phyloP scores from a whole-genome alignment of 2,329 filamentous ascomycete genomes.

The Xylogone sp. region DNA sequence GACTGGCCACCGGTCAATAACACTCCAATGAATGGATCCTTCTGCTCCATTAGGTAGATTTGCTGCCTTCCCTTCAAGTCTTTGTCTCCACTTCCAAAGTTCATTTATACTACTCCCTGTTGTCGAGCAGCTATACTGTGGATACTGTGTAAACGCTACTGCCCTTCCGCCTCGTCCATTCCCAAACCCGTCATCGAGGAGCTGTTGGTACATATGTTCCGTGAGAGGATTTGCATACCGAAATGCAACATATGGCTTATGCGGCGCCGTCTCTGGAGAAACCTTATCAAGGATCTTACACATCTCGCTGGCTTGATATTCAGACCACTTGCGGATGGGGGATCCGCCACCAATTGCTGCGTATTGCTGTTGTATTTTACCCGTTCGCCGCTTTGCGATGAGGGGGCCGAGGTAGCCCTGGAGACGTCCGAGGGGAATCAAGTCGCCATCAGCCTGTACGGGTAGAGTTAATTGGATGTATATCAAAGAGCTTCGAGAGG shows the following conservation, averaged over 20 bases:
- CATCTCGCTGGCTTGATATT: slow-evolving; percentile 91
- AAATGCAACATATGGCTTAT: slow-evolving; percentile 97
- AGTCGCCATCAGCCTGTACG: slow-evolving; percentile 76
- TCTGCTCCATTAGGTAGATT: slow-evolving; percentile 38
- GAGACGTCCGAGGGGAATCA: slow-evolving; percentile 91
- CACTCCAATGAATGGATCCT: slow-evolving; percentile 88
- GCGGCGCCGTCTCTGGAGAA: slow-evolving; percentile 88
- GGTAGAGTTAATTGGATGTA: slow-evolving; percentile 8
- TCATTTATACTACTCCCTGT: slow-evolving; percentile 96
- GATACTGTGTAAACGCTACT: slow-evolving; percentile 97
- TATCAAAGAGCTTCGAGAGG: not conserved
- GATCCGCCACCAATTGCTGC: slow-evolving; percentile 94
- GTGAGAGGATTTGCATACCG: slow-evolving; percentile 92
- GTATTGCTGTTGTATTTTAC: slow-evolving; percentile 97
- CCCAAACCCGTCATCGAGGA: slow-evolving; percentile 88
- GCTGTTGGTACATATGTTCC: slow-evolving; percentile 82
- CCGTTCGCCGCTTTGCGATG: slow-evolving; percentile 81
- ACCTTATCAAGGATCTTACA: slow-evolving; percentile 93
- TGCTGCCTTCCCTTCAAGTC: slow-evolving; percentile 73
- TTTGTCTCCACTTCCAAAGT: slow-evolving; percentile 92
- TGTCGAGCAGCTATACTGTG: slow-evolving; percentile 96
- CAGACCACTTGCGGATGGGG: slow-evolving; percentile 96
- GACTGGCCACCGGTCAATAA: slow-evolving; percentile 96
- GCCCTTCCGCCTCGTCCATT: slow-evolving; percentile 86
- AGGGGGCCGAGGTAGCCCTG: slow-evolving; percentile 88